Evolutionary conservation across 352 stramenopile genomes (phyloP).

Genomic region (Phytophthora cryptogea): DNA sequence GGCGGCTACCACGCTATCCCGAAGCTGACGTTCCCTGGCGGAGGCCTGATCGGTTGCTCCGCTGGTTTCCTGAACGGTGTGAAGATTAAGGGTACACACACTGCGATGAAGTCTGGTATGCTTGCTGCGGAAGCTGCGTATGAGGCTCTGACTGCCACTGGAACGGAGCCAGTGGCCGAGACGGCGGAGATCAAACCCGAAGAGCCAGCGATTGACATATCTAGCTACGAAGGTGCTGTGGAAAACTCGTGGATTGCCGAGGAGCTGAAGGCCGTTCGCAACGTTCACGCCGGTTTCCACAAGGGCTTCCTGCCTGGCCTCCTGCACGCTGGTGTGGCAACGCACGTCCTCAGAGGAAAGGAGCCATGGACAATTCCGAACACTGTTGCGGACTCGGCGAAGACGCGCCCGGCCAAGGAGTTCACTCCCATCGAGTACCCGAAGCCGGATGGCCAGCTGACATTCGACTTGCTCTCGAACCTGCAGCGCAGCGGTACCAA

Average conservation of each 20-base stretch:
- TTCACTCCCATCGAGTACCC: constrained; percentile 96
- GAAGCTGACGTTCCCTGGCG: constrained; percentile 98
- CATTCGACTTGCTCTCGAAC: constrained; percentile 99
- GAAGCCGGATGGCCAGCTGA: constrained; percentile 96
- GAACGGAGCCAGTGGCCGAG: constrained; percentile 60
- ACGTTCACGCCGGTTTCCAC: constrained; percentile 97
- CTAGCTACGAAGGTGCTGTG: constrained; percentile 88
- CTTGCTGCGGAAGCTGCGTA: constrained; percentile 96
- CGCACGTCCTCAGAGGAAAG: constrained; percentile 93
- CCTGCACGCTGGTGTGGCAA: constrained; percentile 93
- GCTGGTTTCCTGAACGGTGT: constrained; percentile 98
- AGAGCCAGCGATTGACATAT: constrained; percentile 68
- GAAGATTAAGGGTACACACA: constrained; percentile 99
- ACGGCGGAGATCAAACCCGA: constrained; percentile 75
- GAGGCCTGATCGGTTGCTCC: constrained; percentile 95
- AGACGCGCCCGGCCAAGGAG: constrained; percentile 91
- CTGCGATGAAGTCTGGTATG: constrained; percentile 98
- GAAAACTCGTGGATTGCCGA: constrained; percentile 96
- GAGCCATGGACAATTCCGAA: constrained; percentile 97
- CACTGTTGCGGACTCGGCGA: constrained; percentile 88
- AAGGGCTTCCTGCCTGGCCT: constrained; percentile 94
- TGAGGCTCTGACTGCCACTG: constrained; percentile 74
- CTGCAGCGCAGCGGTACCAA: constrained; percentile 97
- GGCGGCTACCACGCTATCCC: constrained; percentile 98
- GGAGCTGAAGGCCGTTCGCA: constrained; percentile 97